Base-by-base conservation (phyloP, 2,329 filamentous ascomycete genomes). In the Penicillium sp. region DNA sequence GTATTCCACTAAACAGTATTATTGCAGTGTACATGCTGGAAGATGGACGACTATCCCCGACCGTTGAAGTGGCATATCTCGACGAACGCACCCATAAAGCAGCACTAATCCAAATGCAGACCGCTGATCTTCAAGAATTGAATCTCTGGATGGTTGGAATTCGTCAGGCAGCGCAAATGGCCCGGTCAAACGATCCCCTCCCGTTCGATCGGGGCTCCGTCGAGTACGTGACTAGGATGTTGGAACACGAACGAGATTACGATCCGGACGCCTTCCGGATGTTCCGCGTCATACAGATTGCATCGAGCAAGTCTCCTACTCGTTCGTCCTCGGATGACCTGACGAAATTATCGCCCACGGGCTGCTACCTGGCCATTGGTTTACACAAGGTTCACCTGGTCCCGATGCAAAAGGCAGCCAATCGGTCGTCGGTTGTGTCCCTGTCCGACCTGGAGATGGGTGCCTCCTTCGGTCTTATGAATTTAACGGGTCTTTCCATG, bases 311-410 rank as follows among this genome's bases (percentile, higher is more conserved):
- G 75, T 80, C 82, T 19, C 78, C 79, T 35, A 80, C 81, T 37
- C 80, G 85, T 58, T 83, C 86, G 3, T 89, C 89, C 8, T 84
- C 85, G 17, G 89, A 91, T 62, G 89, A 91, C 67, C 74, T 91
- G 47, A 82, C 86, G 53, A 91, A 90, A 70, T 76, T 88, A 30
- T 84, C 84, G 42, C 86, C 88, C 10, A 86, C 84, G 10, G 84
- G 89, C 26, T 90, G 86, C 75, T 90, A 90, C 71, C 81, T 91
- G 64, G 88, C 86, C 7, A 83, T 91, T 71, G 89, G 89, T 22
- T 82, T 89, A 35, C 88, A 91, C 78, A 89, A 89, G 72, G 78
- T 91, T 37, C 89, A 91, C 76, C 70, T 91, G 53, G 83, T 91
- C 50, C 88, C 88, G n/a, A 72, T 89, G 35, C 83, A 86, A 45